Evolutionary conservation across 805 yeast species (phyloP).

Genomic region (Schwanniomyces sp.): DNA sequence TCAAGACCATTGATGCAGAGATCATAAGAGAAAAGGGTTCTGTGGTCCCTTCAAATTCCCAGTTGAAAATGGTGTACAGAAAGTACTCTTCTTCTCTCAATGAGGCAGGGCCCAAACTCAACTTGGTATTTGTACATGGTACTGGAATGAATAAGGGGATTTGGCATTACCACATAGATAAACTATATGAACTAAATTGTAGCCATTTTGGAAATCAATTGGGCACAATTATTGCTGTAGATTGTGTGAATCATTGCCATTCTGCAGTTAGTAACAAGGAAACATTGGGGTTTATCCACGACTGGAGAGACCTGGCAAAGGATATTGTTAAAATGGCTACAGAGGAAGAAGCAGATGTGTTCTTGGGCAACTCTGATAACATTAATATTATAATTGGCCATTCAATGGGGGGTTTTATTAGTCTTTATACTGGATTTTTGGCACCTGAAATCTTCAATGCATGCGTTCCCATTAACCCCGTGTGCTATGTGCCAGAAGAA

Average conservation of each 20-base stretch:
- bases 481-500: neutral
- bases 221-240: conserved; percentile 16
- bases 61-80: conserved; percentile 44
- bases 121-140: conserved; percentile 14
- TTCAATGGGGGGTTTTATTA: conserved; percentile 13
- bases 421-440: conserved; percentile 4
- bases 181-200: conserved; percentile 4
- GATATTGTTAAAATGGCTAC: conserved; percentile 7
- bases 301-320: conserved; percentile 11
- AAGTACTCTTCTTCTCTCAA: conserved; percentile 24
- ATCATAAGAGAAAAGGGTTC: conserved; percentile 35
- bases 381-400: conserved; percentile 13
- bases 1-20: conserved; percentile 15
- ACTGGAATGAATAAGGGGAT: conserved; percentile 16
- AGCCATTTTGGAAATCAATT: conserved; percentile 9
- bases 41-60: conserved; percentile 34
- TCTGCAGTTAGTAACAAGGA: conserved; percentile 9
- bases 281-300: conserved; percentile 6
- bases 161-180: conserved; percentile 13
- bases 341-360: conserved; percentile 2
- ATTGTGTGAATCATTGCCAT: conserved; percentile 12
- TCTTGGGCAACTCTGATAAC: neutral
- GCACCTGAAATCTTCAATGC: conserved; percentile 8
- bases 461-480: conserved; percentile 11
- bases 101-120: neutral